Evolutionary conservation across 2,329 filamentous ascomycete species (phyloP).

Genomic region (Grosmannia serpens): DNA sequence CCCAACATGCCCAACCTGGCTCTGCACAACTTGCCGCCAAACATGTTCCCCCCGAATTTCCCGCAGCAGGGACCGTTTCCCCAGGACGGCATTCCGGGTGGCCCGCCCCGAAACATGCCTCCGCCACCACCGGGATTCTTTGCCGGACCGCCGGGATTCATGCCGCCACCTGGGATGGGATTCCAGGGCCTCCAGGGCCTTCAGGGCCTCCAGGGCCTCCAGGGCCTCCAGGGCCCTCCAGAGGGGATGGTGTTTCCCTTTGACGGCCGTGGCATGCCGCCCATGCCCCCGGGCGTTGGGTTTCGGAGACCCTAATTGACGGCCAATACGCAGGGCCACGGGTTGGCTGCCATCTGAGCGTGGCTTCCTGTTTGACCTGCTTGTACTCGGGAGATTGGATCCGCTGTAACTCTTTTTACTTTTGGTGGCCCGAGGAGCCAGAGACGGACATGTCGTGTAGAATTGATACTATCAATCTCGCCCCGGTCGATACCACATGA

Average conservation of each 20-base stretch:
- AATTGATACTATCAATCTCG: background rate
- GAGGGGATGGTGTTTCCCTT: slow-evolving; percentile 41
- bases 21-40: slow-evolving; percentile 3
- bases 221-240: slow-evolving; percentile 39
- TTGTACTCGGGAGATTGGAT: no score
- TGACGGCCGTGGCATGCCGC: slow-evolving; percentile 29
- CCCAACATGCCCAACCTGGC: background rate
- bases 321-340: no score
- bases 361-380: background rate
- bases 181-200: slow-evolving; percentile 34
- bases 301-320: slow-evolving; percentile 10
- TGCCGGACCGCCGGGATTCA: slow-evolving; percentile 33
- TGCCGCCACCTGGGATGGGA: slow-evolving; percentile 41
- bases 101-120: slow-evolving; percentile 40
- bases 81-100: slow-evolving; percentile 34
- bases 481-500: no score
- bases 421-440: background rate
- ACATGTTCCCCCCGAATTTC: slow-evolving; percentile 53
- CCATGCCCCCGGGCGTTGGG: slow-evolving; percentile 10
- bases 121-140: slow-evolving; percentile 49
- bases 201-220: no score
- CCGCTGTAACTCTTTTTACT: background rate
- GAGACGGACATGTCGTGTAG: background rate
- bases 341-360: no score
- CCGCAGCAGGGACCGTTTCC: slow-evolving; percentile 27